Conservation (phyloP, 306 rosid species). For the Inga oerstediana region DNA sequence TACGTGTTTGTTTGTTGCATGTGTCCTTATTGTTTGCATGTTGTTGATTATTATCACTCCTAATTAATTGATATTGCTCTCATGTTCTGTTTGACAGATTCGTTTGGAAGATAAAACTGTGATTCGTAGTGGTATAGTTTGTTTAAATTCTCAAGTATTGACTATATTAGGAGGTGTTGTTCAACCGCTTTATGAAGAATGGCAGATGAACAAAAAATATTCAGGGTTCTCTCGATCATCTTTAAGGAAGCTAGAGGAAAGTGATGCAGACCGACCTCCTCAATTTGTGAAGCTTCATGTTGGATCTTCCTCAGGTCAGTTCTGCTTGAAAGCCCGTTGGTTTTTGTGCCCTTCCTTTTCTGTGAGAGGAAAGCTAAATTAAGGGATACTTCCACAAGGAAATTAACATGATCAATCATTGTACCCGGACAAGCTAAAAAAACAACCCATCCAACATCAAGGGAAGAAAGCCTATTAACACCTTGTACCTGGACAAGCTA, state of each 20-base stretch:
- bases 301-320: constrained; percentile 57
- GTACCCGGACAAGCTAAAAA: background rate
- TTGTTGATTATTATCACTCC: constrained; percentile 5
- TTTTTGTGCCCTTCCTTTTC: background rate
- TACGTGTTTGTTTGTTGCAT: constrained; percentile 3
- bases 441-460: too few relatives aligned
- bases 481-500: too few relatives aligned
- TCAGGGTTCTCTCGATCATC: constrained; percentile 76
- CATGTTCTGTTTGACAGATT: constrained; percentile 57
- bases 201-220: constrained; percentile 89
- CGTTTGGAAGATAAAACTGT: constrained; percentile 73
- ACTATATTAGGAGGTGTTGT: constrained; percentile 85
- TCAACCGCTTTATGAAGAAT: constrained; percentile 80
- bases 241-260: constrained; percentile 57
- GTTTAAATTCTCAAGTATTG: constrained; percentile 70
- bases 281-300: constrained; percentile 89
- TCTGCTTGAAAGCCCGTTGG: constrained; percentile 1
- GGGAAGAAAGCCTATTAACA: too few relatives aligned
- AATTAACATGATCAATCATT: background rate
- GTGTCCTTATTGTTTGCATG: constrained; percentile 7
- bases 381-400: background rate
- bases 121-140: constrained; percentile 62
- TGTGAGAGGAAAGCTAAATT: constrained; percentile 7
- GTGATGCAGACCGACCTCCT: constrained; percentile 77
- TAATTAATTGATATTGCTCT: constrained; percentile 23